Conservation (phyloP, 2,329 filamentous ascomycete genomes). For the Xylaria sp. region DNA sequence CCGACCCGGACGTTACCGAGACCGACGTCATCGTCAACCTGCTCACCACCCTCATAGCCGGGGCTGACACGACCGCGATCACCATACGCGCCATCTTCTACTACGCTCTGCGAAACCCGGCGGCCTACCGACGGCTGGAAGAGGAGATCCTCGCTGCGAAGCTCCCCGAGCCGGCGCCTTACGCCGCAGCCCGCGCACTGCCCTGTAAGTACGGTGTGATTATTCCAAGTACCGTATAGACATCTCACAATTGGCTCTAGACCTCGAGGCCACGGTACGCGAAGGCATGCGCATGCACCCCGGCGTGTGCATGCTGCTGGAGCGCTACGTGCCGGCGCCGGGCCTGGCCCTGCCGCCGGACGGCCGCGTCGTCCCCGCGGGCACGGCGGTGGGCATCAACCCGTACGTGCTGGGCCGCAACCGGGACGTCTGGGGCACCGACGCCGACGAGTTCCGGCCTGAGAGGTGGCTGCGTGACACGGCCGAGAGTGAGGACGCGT, state of each 20-base stretch:
- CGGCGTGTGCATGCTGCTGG: conserved; percentile 2
- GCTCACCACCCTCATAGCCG: neutral
- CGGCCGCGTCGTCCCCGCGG: conserved; percentile 6
- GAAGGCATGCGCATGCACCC: conserved; percentile 12
- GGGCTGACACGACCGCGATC: conserved; percentile 10
- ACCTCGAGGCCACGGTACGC: conserved; percentile 13
- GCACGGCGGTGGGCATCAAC: conserved; percentile 9
- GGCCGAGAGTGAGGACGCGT: neutral
- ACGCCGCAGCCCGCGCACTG: neutral
- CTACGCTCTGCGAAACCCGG: conserved; percentile 3
- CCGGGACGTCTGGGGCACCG: conserved; percentile 9
- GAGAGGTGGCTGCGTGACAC: conserved; percentile 8
- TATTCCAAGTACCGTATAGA: neutral
- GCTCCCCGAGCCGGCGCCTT: neutral
- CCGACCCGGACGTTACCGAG: conserved; percentile 34
- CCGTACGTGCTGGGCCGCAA: conserved; percentile 8
- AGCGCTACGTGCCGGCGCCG: conserved; percentile 12
- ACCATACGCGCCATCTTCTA: conserved; percentile 10
- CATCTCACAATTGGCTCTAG: neutral
- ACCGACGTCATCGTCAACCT: neutral
- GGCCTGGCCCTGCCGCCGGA: conserved; percentile 9
- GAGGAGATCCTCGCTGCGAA: conserved; percentile 12
- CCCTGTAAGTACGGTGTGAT: neutral
- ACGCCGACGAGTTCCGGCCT: conserved; percentile 10
- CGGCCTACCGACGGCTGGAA: conserved; percentile 5